Base-by-base conservation (phyloP, 2,329 filamentous ascomycete species). In the Penicillium sp. region DNA sequence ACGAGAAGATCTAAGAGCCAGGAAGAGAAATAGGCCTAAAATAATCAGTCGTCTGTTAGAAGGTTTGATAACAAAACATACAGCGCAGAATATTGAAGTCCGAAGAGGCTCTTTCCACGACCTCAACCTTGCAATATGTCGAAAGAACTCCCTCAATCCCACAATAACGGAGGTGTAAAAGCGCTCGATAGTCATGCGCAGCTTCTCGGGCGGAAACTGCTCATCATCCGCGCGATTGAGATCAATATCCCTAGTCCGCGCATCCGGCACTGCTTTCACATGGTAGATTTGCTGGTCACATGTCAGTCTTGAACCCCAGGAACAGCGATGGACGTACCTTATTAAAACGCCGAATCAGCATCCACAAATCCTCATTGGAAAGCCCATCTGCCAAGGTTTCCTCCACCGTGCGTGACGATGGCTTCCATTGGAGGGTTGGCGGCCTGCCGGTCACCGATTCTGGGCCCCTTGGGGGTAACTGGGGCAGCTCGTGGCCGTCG, bases 141-240 rank as follows among this genome's bases (percentile, higher is more conserved):
- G 89, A 51, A 78, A 80, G 16, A 81, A 77, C 0, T 74, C 77
- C 31, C 87, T 76, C 9, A 89, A 37, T 10, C 84, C 78, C 39
- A 91, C 79, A 7, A 85, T 72, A 1, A 94, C 81, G 0, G 85
- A 87, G 77, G 87, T 89, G 64, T 94, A 95, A 8, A 93, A 71
- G 11, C 89, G 76, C 67, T 94, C 88, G 8, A 93, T 64, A 41
- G 86, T 89, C 6, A 84, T 81, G 8, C 88, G 78, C 43, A 94
- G 71, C 68, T 93, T 93, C 59, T 93, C 87, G 0, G 88, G 87
- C 0, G 85, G 87, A 64, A 93, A 93, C 43, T 89, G 84, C 53
- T 93, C 87, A 44, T 90, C 82, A 18, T 89, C 85, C 4, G 86
- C 84, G 44, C 88, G 85, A 57, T 89, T 88, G 47, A 94, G 76